Evolutionary conservation across 176 grass and related monocot genomes (phyloP), one percentile per base, ranked within the genome.

Genomic region (Dendrocalamus sinicus): DNA sequence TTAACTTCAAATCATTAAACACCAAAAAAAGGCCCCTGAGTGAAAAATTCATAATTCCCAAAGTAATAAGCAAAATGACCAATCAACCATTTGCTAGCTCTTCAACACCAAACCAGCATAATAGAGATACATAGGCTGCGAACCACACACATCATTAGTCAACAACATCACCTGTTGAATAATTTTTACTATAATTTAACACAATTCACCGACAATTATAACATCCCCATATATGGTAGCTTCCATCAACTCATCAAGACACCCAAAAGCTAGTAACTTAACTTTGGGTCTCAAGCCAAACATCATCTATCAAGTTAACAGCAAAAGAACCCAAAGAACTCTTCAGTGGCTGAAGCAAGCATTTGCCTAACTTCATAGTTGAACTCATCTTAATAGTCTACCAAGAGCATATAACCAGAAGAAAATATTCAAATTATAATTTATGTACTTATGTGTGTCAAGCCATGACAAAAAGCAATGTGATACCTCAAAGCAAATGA

Each of bases 211-310:
- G 30, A 17, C 41, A 75, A 76, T 11, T 81, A 17, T 35, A 75
- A 8, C n/a, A 81, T 9, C 10, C 77, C 28, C 45, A 61, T 17
- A 40, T 35, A 75, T 61, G 9, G 50, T 81, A 47, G 15, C 54
- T 89, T 89, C 45, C 16, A 63, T 32, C 53, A 67, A 55, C 63
- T 85, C 22, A 67, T 43, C 30, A 75, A 74, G 68, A 79, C 13
- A 26, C 20, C 28, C 0, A 28, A 78, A 85, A 62, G 44, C 11
- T 57, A 85, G 22, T 60, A 80, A 70, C 70, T 20, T 15, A 41
- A 70, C 44, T 51, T 50, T 68, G 6, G 17, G 46, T 65, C 39
- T 78, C 67, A 64, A 88, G 12, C 23, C 26, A 70, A 82, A 64
- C 9, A 77, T 78, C 43, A 77, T 22, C 20, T 67, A 77, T 77